Percentiles rank a stretch among this genome's conserved stretches.
phyloP scores from a whole-genome alignment of 23 red algal species.

The Gracilaria caudata region DNA sequence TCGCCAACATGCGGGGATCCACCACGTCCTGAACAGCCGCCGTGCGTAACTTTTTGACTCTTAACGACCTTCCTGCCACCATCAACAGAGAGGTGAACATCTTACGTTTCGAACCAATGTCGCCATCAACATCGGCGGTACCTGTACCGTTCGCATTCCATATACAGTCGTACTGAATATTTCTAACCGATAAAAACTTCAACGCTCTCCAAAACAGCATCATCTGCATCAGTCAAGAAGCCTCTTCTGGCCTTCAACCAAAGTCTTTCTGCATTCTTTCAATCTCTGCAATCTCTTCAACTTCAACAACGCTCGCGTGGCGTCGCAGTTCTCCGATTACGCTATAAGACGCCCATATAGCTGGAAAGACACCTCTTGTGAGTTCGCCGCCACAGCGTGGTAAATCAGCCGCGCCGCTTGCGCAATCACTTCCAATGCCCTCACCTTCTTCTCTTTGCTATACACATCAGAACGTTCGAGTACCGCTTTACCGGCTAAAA shows the following conservation, averaged over 20 bases:
- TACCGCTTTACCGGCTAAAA: not conserved
- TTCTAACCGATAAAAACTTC: not conserved
- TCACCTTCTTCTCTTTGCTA: not conserved
- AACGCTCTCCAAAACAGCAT: not conserved
- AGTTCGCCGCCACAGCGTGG: not conserved
- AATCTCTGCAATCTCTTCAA: not conserved
- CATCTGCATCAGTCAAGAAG: not conserved
- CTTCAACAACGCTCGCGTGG: not conserved
- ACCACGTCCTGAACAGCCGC: too few species aligned
- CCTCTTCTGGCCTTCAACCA: not conserved
- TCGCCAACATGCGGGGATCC: too few species aligned
- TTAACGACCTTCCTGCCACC: too few species aligned
- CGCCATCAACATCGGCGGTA: too few species aligned
- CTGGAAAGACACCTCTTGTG: not conserved
- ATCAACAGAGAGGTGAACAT: too few species aligned
- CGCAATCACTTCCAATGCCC: not conserved
- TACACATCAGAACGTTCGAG: not conserved
- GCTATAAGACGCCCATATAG: not conserved
- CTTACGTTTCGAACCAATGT: too few species aligned
- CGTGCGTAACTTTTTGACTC: too few species aligned
- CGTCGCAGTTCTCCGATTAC: not conserved
- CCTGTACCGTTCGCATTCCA: too few species aligned
- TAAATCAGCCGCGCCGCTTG: not conserved
- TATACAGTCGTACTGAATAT: not conserved
- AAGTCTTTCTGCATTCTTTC: not conserved